Conservation (phyloP, 1,139 yeast species). For the Citeromyces hawaiiensis region DNA sequence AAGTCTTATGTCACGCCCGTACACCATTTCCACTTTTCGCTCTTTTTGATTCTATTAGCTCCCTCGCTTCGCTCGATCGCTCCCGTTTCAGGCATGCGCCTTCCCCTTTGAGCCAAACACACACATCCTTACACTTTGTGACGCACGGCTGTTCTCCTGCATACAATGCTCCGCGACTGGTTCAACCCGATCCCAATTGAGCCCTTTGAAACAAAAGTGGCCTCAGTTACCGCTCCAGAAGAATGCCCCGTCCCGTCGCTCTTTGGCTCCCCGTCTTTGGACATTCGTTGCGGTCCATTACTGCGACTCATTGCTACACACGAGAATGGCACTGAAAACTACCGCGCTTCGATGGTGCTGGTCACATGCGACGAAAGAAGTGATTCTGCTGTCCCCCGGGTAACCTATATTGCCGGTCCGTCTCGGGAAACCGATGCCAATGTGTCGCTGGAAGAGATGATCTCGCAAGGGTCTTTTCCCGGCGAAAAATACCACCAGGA, state of each 20-base stretch:
- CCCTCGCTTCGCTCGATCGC: too few species aligned
- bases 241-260: background rate
- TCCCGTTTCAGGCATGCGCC: too few species aligned
- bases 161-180: constrained; percentile 1
- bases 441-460: constrained; percentile 4
- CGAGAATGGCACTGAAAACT: constrained; percentile 29
- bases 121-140: too few species aligned
- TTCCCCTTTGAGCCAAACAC: too few species aligned
- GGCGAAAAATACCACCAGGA: constrained; percentile 30
- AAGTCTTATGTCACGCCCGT: too few species aligned
- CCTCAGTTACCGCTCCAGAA: background rate
- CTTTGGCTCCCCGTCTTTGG: constrained; percentile 19
- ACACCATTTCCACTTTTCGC: too few species aligned
- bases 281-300: constrained; percentile 66
- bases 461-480: constrained; percentile 29
- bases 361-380: constrained; percentile 32
- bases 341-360: constrained; percentile 53
- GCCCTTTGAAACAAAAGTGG: constrained; percentile 1
- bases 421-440: constrained; percentile 9
- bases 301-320: constrained; percentile 52
- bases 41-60: too few species aligned
- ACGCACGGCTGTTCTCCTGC: background rate
- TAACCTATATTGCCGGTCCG: constrained; percentile 29
- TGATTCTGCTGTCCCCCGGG: constrained; percentile 19
- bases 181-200: constrained; percentile 3